These are phyloP conservation scores for Lichtheimia hyalospora DNA, from an alignment of 371 early-diverging fungal genomes.

Conservation along the genomic window DNA sequence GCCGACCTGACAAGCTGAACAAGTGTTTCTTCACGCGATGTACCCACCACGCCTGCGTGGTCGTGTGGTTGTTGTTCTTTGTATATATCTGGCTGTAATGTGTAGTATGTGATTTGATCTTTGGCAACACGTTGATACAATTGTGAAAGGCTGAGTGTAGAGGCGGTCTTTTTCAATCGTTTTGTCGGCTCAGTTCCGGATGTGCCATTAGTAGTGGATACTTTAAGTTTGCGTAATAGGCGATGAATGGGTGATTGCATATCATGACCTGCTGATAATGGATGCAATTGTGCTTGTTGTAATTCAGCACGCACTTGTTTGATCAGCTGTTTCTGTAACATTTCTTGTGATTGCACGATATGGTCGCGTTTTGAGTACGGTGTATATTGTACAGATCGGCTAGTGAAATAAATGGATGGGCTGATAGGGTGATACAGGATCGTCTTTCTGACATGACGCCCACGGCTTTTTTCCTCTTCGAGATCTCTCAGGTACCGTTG, in stretches of 20 bases:
- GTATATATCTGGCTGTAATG: neutral
- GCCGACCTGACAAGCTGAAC: slow-evolving; percentile 33
- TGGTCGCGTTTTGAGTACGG: slow-evolving; percentile 25
- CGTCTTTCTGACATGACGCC: slow-evolving; percentile 24
- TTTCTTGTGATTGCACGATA: slow-evolving; percentile 28
- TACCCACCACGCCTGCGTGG: neutral
- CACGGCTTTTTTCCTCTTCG: slow-evolving; percentile 26
- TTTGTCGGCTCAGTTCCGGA: slow-evolving; percentile 10
- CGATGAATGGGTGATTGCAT: slow-evolving; percentile 32
- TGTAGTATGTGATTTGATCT: slow-evolving; percentile 42
- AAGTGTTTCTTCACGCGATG: slow-evolving; percentile 27
- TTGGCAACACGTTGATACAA: slow-evolving; percentile 40
- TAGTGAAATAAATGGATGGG: slow-evolving; percentile 42
- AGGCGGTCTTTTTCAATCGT: slow-evolving; percentile 32
- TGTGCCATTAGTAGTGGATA: slow-evolving; percentile 6
- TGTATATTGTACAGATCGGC: slow-evolving; percentile 23
- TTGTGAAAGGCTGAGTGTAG: slow-evolving; percentile 34
- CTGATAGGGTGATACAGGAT: slow-evolving; percentile 47
- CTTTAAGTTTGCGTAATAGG: slow-evolving; percentile 31
- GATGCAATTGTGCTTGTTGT: slow-evolving; percentile 28
- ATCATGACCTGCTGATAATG: slow-evolving; percentile 12
- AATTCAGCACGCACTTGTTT: slow-evolving; percentile 30
- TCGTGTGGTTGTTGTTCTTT: neutral
- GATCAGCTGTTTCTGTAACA: slow-evolving; percentile 29
- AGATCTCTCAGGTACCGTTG: slow-evolving; percentile 22